Percentiles rank a stretch among this genome's conserved stretches.
Conservation (phyloP, 2,329 filamentous ascomycete genomes). For the Falciphora oryzae region DNA sequence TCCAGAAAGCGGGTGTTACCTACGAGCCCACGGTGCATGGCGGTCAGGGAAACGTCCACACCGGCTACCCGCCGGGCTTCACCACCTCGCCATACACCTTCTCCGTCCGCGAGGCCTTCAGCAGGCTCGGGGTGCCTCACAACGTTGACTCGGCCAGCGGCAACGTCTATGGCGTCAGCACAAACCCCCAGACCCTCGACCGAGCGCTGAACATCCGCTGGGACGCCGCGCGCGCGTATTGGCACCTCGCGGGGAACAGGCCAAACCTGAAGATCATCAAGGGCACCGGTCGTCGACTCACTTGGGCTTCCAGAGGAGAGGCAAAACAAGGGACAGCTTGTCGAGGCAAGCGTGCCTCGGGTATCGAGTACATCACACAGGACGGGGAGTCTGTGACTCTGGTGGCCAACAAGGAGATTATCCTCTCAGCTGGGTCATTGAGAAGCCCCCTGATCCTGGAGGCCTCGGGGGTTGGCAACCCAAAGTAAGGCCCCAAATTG, state of each 20-base stretch:
- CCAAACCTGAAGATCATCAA: conserved; percentile 33
- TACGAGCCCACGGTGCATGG: conserved; percentile 31
- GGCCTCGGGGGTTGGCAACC: conserved; percentile 45
- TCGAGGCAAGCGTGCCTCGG: conserved; percentile 20
- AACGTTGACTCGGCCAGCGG: conserved; percentile 35
- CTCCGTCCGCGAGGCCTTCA: conserved; percentile 26
- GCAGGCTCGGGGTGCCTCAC: conserved; percentile 23
- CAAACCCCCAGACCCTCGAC: conserved; percentile 36
- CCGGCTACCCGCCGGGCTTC: conserved; percentile 30
- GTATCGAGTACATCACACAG: conserved; percentile 30
- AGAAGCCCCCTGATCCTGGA: conserved; percentile 47
- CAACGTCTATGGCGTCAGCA: conserved; percentile 29
- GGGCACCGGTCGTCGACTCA: conserved; percentile 29
- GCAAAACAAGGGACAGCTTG: conserved; percentile 5
- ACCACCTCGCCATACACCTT: conserved; percentile 23
- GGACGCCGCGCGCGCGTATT: conserved; percentile 37
- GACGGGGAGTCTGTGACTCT: conserved; percentile 29
- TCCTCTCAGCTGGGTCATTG: conserved; percentile 43
- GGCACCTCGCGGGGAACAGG: conserved; percentile 30
- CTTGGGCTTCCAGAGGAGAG: conserved; percentile 20
- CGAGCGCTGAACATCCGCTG: conserved; percentile 28
- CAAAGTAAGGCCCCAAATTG: conserved; percentile 9
- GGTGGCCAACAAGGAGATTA: conserved; percentile 38
- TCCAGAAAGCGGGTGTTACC: conserved; percentile 25
- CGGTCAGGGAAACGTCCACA: conserved; percentile 26